Evolutionary conservation across 2,329 filamentous ascomycete species (phyloP).

Genomic region (Stylonectria norvegica): DNA sequence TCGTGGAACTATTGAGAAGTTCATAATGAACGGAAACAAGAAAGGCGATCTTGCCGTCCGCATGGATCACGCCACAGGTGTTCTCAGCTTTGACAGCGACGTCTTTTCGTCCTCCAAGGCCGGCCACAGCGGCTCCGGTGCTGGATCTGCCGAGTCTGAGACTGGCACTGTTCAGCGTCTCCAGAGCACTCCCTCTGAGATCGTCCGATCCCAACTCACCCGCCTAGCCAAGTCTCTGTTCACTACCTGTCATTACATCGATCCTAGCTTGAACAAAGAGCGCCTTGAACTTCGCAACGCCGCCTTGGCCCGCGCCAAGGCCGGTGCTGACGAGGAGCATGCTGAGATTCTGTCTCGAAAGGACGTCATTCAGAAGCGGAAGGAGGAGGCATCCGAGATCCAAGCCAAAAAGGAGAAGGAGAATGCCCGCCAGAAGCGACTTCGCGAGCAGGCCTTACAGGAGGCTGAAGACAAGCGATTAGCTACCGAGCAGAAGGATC

Average conservation of each 20-base stretch:
- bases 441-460: slow-evolving; percentile 81
- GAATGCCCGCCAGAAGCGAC: slow-evolving; percentile 81
- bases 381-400: slow-evolving; percentile 88
- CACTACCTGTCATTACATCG: slow-evolving; percentile 93
- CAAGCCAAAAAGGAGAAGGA: slow-evolving; percentile 88
- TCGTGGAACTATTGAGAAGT: slow-evolving; percentile 92
- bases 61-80: slow-evolving; percentile 90
- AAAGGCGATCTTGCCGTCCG: slow-evolving; percentile 97
- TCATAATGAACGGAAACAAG: slow-evolving; percentile 99
- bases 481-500: slow-evolving; percentile 87
- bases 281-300: slow-evolving; percentile 75
- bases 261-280: slow-evolving; percentile 80
- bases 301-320: slow-evolving; percentile 76
- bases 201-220: slow-evolving; percentile 90
- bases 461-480: slow-evolving; percentile 88
- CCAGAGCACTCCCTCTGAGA: slow-evolving; percentile 96
- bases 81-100: slow-evolving; percentile 95
- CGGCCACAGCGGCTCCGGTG: slow-evolving; percentile 75
- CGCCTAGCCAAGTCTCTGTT: slow-evolving; percentile 88
- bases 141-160: slow-evolving; percentile 85
- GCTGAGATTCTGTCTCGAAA: slow-evolving; percentile 79
- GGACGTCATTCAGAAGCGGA: slow-evolving; percentile 91
- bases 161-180: slow-evolving; percentile 84
- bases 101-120: slow-evolving; percentile 97
- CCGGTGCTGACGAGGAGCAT: slow-evolving; percentile 90